Evolutionary conservation across 2,329 filamentous ascomycete species (phyloP).

Genomic region (Xylaria sp.): DNA sequence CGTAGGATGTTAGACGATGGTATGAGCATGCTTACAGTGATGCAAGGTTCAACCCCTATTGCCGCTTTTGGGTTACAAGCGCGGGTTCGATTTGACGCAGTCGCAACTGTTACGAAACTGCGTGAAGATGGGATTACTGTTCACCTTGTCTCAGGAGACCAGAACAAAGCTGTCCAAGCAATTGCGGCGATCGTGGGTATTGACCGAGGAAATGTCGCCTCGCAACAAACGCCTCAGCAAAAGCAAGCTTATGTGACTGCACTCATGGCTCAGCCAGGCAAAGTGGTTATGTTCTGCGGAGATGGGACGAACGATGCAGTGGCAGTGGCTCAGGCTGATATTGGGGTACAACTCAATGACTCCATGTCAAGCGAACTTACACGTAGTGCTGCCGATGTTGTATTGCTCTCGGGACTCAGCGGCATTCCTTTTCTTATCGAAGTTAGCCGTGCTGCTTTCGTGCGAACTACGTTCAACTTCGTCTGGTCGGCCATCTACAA

Average conservation of each 20-base stretch:
- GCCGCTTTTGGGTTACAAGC: conserved; percentile 62
- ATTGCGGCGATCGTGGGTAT: conserved; percentile 58
- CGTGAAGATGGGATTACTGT: conserved; percentile 55
- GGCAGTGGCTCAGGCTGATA: conserved; percentile 75
- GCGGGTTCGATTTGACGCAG: conserved; percentile 57
- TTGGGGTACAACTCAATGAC: conserved; percentile 75
- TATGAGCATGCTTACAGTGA: conserved; percentile 62
- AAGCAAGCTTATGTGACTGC: conserved; percentile 59
- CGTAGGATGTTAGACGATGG: conserved; percentile 51
- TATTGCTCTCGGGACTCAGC: conserved; percentile 68
- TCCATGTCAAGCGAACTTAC: conserved; percentile 70
- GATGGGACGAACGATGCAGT: conserved; percentile 84
- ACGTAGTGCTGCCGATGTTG: conserved; percentile 73
- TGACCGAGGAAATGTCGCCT: conserved; percentile 51
- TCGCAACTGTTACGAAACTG: conserved; percentile 51
- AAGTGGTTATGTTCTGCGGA: conserved; percentile 74
- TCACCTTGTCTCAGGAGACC: conserved; percentile 65
- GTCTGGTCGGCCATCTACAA: conserved; percentile 78
- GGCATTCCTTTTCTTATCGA: conserved; percentile 70
- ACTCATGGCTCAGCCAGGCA: conserved; percentile 47
- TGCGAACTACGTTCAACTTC: conserved; percentile 75
- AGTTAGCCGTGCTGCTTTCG: conserved; percentile 58
- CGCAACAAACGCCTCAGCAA: conserved; percentile 58
- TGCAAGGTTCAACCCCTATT: conserved; percentile 50
- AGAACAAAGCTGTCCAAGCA: conserved; percentile 59